Conservation (phyloP, 179 eudicot species). For the Actinidia polygama region DNA sequence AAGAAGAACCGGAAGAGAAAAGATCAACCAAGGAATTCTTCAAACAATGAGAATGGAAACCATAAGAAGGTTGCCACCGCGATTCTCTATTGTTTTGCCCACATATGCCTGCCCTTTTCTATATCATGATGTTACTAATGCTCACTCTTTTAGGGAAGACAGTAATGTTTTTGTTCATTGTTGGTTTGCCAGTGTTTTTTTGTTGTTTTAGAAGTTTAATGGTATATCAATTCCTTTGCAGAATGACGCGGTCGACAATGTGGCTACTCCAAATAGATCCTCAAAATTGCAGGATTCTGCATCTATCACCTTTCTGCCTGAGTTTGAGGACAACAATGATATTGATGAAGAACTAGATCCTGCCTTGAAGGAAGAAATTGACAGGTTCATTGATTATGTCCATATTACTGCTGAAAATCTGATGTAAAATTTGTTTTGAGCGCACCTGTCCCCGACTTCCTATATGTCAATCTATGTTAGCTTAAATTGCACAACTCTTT, state of each 20-base stretch:
- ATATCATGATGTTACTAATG: neutral
- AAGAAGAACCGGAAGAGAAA: conserved; percentile 77
- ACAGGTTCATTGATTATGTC: conserved; percentile 53
- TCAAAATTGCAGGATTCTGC: conserved; percentile 42
- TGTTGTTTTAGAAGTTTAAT: conserved; percentile 26
- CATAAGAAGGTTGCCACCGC: conserved; percentile 41
- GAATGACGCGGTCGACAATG: conserved; percentile 31
- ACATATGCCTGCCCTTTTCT: conserved; percentile 4
- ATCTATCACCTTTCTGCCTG: conserved; percentile 44
- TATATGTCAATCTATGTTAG: neutral
- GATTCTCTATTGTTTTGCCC: neutral
- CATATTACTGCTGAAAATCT: neutral
- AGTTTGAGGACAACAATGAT: conserved; percentile 50
- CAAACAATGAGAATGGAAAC: conserved; percentile 45
- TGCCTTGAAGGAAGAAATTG: conserved; percentile 79
- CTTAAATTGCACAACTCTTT: neutral
- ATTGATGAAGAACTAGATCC: conserved; percentile 63
- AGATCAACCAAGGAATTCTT: conserved; percentile 46
- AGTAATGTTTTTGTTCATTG: neutral
- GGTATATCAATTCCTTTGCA: conserved; percentile 31
- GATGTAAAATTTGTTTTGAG: neutral
- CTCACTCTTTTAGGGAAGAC: neutral
- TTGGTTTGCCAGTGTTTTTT: conserved; percentile 14
- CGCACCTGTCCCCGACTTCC: neutral
- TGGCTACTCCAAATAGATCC: conserved; percentile 30